Evolutionary conservation across 2,329 filamentous ascomycete species (phyloP).

Genomic region (Fusarium mangiferae): DNA sequence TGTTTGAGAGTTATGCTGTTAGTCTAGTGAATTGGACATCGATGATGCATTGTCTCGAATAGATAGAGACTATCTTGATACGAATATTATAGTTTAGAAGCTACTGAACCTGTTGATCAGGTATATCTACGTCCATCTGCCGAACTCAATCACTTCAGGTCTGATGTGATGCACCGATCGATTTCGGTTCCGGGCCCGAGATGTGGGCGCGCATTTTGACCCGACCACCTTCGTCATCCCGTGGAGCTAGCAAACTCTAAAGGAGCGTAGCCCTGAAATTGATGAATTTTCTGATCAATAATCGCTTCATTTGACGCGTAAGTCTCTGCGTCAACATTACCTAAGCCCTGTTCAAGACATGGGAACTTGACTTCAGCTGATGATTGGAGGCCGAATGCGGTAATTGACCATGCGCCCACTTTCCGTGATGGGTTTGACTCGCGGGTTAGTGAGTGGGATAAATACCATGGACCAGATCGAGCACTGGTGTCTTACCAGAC

Average conservation of each 20-base stretch:
- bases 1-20: not conserved
- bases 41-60: not conserved
- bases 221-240: conserved; percentile 18
- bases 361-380: not conserved
- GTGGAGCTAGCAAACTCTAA: not conserved
- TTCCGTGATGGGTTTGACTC: not conserved
- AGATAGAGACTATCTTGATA: not conserved
- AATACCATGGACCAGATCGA: not conserved
- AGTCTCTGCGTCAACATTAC: not conserved
- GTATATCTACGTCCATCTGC: not conserved
- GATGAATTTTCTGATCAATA: not conserved
- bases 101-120: not conserved
- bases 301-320: conserved; percentile 2
- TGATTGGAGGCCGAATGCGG: conserved; percentile 1
- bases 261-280: not conserved
- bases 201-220: conserved; percentile 2
- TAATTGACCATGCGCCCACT: conserved; percentile 3
- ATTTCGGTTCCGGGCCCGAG: conserved; percentile 14
- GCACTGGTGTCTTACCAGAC: not conserved
- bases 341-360: not conserved
- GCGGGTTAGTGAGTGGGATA: not conserved
- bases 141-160: not conserved
- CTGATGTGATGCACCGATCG: not conserved
- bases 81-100: not conserved
- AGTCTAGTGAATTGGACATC: not conserved